These are phyloP conservation scores for Ophiostoma tasmaniense DNA, from an alignment of 2,329 filamentous ascomycete species.

Conservation along the genomic window DNA sequence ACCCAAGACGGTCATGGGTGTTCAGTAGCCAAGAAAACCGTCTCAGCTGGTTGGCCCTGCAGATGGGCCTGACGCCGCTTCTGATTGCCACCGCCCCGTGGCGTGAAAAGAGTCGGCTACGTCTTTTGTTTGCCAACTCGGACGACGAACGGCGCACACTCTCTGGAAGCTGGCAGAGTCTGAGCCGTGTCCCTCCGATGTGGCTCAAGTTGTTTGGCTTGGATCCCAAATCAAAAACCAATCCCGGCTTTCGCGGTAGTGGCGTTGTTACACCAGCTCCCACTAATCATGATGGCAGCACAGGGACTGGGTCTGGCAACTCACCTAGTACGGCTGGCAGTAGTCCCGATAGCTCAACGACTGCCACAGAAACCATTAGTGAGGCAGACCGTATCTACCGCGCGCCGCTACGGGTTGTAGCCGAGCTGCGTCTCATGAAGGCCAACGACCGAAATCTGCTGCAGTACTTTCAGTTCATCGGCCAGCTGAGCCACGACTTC, in stretches of 20 bases:
- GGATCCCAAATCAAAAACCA: slow-evolving; percentile 5
- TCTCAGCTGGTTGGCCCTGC: slow-evolving; percentile 22
- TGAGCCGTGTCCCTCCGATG: slow-evolving; percentile 17
- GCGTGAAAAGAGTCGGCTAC: slow-evolving; percentile 17
- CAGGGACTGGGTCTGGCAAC: background rate
- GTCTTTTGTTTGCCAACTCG: slow-evolving; percentile 18
- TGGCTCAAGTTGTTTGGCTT: slow-evolving; percentile 22
- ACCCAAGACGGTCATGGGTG: slow-evolving; percentile 22
- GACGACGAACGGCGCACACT: slow-evolving; percentile 20
- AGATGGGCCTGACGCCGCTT: slow-evolving; percentile 21
- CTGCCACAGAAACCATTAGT: slow-evolving; percentile 1
- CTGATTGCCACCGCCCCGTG: slow-evolving; percentile 19
- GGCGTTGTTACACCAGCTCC: slow-evolving; percentile 7
- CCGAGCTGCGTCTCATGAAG: slow-evolving; percentile 18
- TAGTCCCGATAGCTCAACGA: slow-evolving; percentile 1
- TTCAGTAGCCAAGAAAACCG: slow-evolving; percentile 21
- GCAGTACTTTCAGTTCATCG: slow-evolving; percentile 22
- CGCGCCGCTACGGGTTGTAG: slow-evolving; percentile 19
- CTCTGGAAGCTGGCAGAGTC: slow-evolving; percentile 19
- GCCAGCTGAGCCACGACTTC: slow-evolving; percentile 20
- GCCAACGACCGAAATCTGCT: slow-evolving; percentile 18
- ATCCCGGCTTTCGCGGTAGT: slow-evolving; percentile 1
- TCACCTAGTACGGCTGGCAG: background rate
- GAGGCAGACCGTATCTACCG: slow-evolving; percentile 20
- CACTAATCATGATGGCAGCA: background rate